Conservation (phyloP, 176 grass and related monocot species). For the Eremochloa ophiuroides region DNA sequence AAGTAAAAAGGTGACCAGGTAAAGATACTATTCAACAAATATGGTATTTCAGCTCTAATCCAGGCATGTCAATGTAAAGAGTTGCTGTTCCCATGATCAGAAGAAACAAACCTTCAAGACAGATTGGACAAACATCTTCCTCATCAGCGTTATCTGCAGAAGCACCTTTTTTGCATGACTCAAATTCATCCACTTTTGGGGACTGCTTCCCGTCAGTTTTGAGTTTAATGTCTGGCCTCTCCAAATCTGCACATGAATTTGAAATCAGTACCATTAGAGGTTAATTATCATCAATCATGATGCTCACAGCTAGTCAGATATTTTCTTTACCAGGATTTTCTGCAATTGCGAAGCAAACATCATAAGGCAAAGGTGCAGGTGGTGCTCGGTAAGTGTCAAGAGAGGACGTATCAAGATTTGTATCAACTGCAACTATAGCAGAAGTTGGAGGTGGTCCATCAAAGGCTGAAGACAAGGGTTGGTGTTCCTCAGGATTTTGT, state of each 20-base stretch:
- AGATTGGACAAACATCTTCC: slow-evolving; percentile 84
- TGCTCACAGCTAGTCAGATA: neutral
- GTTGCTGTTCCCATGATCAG: neutral
- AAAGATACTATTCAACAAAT: neutral
- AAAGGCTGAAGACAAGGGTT: slow-evolving; percentile 46
- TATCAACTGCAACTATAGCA: slow-evolving; percentile 39
- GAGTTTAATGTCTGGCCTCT: slow-evolving; percentile 46
- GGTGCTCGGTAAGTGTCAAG: slow-evolving; percentile 66
- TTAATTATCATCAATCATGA: neutral
- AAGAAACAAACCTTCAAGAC: slow-evolving; percentile 68
- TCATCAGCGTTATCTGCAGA: slow-evolving; percentile 36
- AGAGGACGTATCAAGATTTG: slow-evolving; percentile 58
- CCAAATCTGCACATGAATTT: slow-evolving; percentile 37
- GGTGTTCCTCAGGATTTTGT: slow-evolving; percentile 47
- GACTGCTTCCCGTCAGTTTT: slow-evolving; percentile 50
- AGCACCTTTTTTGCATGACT: slow-evolving; percentile 24
- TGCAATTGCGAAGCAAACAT: slow-evolving; percentile 35
- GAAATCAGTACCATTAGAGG: neutral
- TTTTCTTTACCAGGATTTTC: slow-evolving; percentile 29
- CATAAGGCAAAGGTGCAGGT: slow-evolving; percentile 68
- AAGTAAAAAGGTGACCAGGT: neutral
- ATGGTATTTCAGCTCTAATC: neutral
- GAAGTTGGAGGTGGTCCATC: slow-evolving; percentile 25
- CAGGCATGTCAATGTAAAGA: neutral
- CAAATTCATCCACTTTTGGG: slow-evolving; percentile 36